Evolutionary conservation across 257 asterid genomes (phyloP).

Genomic region (Solanum peruvianum): DNA sequence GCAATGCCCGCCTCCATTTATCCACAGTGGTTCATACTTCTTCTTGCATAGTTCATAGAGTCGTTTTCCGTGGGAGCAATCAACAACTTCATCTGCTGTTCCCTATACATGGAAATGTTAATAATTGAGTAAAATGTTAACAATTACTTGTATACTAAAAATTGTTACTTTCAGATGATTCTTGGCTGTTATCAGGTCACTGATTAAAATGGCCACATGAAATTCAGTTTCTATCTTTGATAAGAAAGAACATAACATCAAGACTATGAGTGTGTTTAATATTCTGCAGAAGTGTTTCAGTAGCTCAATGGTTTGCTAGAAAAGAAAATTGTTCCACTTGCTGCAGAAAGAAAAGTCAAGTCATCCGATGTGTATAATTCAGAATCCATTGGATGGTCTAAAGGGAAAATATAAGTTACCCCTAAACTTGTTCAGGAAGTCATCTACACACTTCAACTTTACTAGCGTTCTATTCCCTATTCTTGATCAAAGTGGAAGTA

Average conservation of each 20-base stretch:
- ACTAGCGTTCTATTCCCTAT: not conserved
- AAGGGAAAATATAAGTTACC: not conserved
- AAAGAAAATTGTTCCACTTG: not conserved
- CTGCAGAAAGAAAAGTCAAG: not conserved
- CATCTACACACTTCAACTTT: not conserved
- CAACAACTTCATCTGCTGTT: conserved; percentile 90
- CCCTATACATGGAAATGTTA: conserved; percentile 31
- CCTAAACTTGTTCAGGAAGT: not conserved
- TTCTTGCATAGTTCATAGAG: conserved; percentile 78
- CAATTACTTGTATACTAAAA: conserved; percentile 4
- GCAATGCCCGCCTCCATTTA: conserved; percentile 95
- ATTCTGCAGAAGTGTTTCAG: not conserved
- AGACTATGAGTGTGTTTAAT: not conserved
- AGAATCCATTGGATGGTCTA: not conserved
- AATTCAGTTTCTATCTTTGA: not conserved
- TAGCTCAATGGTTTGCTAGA: not conserved
- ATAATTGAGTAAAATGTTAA: not conserved
- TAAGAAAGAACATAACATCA: not conserved
- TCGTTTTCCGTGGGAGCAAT: conserved; percentile 86
- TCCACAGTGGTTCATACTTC: conserved; percentile 84
- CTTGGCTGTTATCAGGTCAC: not conserved
- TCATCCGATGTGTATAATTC: not conserved
- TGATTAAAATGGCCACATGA: not conserved
- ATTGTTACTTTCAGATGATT: not conserved
- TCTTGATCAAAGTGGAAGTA: not conserved